Evolutionary conservation across 225 moss, liverwort and hornwort genomes (phyloP), one percentile per base, ranked within the genome.

Genomic region (Pseudoscleropodium purum): DNA sequence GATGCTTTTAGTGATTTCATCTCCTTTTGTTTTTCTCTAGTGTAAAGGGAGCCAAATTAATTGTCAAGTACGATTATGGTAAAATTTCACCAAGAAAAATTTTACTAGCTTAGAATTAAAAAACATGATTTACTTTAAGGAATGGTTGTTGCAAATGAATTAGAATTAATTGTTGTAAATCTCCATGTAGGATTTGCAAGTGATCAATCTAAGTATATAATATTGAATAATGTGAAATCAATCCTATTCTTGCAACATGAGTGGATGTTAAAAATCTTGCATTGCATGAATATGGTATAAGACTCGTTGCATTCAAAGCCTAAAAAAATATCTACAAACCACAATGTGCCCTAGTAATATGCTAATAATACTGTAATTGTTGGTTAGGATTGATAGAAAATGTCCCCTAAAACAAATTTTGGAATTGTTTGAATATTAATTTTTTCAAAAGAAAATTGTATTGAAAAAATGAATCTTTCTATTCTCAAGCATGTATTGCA

Each of bases 351-450:
- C 4, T 11, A 47, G 4, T 4, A 30, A 30, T 31, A 73, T 73
- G 16, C 16, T 43, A 73, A 43, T 27, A 27, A 43, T 43, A 30
- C 0, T 2, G 1, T 10, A 27, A 0, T 2, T 0, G 3, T 5
- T 9, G 1, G 2, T 29, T 0, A 43, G 0, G 6, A 30, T 7
- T 1, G 1, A 0, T 18, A 17, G 18, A 75, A 4, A 45, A 5
- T 16, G 16, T 25, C 30, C 6, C 1, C 5, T 6, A 3, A 45
- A 47, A 75, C 0, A 30, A 0, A 49, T 74, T 10, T 2, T 45
- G 0, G 0, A 45, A 45, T 30, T 74, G 3, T 18, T 47, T 4
- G 10, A 0, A 74, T 45, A 29, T 74, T 17, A 15, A 0, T 45
- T 9, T n/a, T 29, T 43, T 74, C 15, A 41, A 6, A 39, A 13